Evolutionary conservation across 495 filamentous ascomycete species (phyloP), one percentile per base, ranked within the genome.

Genomic region (Hypoxylon perforatum): DNA sequence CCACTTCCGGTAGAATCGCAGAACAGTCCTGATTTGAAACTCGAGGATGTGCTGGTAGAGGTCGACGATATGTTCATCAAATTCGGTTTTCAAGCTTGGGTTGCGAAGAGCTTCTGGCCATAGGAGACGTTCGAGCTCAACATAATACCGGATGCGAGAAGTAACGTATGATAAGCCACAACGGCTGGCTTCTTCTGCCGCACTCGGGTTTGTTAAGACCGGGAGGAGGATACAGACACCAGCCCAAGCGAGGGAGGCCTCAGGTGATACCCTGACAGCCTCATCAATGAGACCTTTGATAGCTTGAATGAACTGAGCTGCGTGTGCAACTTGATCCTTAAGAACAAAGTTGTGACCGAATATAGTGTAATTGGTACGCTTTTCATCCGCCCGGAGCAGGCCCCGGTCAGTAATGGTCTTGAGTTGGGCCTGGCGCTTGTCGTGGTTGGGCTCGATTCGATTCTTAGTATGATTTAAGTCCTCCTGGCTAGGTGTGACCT

Each of bases 161-260:
- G 64, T 67, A 33, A 71, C 65, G 48, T 74, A 73, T 3, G 57
- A 45, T 30, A 76, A 73, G 36, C 74, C 74, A 41, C 73, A 60
- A n/a, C n/a, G 9, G 17, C 71, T 63, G 15, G 65, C 72, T n/a
- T 61, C 47, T 14, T 63, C 45, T 11, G 70, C 72, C n/a, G 50
- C 25, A 12, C 3, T 35, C 12, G 67, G 57, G 18, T 69, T 74
- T 0, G 63, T 74, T n/a, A 76, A 57, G 33, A 76, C 57, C 2
- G 72, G 72, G 36, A 74, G 66, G 47, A 69, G 28, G 4, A 73
- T 36, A 22, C 59, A 70, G 33, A 76, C 55, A 52, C 72, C 69
- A 17, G 63, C 65, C 69, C 65, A 74, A 10, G 41, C 66, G 42
- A 73, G 49, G 8, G 68, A 70, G 18, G 71, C 73, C 35, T 69